These are phyloP conservation scores for Starmerella vaccinii DNA, from an alignment of 805 yeast genomes.

Conservation along the genomic window DNA sequence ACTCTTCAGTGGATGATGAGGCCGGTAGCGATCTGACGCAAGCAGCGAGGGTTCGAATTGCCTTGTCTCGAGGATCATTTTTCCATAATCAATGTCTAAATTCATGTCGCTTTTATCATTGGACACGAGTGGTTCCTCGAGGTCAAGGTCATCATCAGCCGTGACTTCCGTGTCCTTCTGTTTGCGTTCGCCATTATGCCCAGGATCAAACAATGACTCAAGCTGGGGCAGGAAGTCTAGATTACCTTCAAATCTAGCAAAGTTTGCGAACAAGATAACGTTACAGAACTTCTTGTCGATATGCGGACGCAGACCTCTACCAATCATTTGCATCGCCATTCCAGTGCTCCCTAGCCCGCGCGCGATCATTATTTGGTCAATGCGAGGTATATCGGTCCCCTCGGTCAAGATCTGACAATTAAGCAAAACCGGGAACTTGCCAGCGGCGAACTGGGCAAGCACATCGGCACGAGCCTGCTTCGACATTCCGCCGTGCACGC, in stretches of 20 bases:
- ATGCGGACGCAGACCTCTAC: constrained; percentile 69
- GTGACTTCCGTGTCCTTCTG: neutral
- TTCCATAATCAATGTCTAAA: constrained; percentile 6
- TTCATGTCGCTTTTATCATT: neutral
- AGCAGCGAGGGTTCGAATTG: constrained; percentile 9
- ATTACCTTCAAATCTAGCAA: constrained; percentile 4
- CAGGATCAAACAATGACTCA: neutral
- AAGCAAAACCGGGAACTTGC: constrained; percentile 59
- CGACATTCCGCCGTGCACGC: constrained; percentile 58
- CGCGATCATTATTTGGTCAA: constrained; percentile 67
- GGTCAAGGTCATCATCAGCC: neutral
- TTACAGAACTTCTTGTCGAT: constrained; percentile 56
- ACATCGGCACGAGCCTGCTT: constrained; percentile 41
- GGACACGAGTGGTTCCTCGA: no score
- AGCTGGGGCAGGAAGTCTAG: constrained; percentile 15
- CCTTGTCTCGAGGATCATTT: neutral
- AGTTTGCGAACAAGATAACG: constrained; percentile 36
- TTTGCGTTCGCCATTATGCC: neutral
- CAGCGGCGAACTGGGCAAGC: constrained; percentile 49
- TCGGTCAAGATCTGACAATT: constrained; percentile 89
- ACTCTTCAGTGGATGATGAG: constrained; percentile 16
- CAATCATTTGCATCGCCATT: constrained; percentile 75
- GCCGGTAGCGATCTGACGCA: constrained; percentile 6
- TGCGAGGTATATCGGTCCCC: constrained; percentile 87
- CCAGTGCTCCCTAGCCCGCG: constrained; percentile 73